Percentiles rank a stretch among this genome's conserved stretches.
These are phyloP conservation scores for Suhomyces kilbournensis DNA, from an alignment of 805 yeast genomes.

Conservation along the genomic window DNA sequence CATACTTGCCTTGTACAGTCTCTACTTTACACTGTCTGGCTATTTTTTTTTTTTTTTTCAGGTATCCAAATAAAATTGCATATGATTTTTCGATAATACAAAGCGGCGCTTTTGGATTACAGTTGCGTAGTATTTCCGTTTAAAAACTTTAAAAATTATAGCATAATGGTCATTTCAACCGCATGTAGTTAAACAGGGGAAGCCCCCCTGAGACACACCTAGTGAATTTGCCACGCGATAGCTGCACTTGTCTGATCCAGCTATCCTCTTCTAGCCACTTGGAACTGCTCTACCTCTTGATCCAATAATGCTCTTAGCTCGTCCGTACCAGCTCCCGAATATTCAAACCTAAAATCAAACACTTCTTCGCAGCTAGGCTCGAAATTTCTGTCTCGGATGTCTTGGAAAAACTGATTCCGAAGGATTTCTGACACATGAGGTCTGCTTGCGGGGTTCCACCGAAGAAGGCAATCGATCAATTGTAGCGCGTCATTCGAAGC, in stretches of 20 bases:
- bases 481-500: slow-evolving; percentile 52
- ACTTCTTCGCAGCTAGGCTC: slow-evolving; percentile 52
- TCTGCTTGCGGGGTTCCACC: slow-evolving; percentile 63
- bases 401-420: slow-evolving; percentile 51
- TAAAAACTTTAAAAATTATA: background rate
- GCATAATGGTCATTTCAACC: background rate
- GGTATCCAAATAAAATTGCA: background rate
- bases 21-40: background rate
- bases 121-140: background rate
- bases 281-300: slow-evolving; percentile 21
- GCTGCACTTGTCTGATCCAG: background rate
- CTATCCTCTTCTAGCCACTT: slow-evolving; percentile 2
- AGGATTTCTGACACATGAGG: slow-evolving; percentile 55
- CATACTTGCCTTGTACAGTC: background rate
- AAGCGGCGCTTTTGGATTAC: background rate
- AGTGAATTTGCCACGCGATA: background rate
- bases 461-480: slow-evolving; percentile 52
- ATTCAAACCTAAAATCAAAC: slow-evolving; percentile 71
- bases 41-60: background rate
- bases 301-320: slow-evolving; percentile 15
- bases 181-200: background rate
- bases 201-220: background rate
- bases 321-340: slow-evolving; percentile 14
- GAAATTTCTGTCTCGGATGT: slow-evolving; percentile 51
- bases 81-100: background rate